Base-by-base conservation (phyloP, 139 green algal species). In the Volvox africanus region DNA sequence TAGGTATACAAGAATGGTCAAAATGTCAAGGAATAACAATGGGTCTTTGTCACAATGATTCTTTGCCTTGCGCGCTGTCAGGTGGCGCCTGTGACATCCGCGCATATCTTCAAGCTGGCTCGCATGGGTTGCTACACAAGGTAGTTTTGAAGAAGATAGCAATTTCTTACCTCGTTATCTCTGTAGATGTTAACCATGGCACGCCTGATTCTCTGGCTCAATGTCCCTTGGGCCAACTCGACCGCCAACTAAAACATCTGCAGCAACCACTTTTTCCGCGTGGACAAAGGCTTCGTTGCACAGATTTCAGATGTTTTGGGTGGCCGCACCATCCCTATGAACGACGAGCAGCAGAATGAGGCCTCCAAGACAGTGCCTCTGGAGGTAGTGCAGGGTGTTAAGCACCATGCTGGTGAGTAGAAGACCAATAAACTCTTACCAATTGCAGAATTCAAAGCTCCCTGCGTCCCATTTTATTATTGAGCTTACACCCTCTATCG, bases 281-380 rank as follows among this genome's bases (percentile, higher is more conserved):
- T 94, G 22, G 97, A 99, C 92, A 97, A 97, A 61, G 97, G 97
- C 5, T 99, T 99, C 92, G 98, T 99, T 18, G 98, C 98, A 2
- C 98, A 99, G 87, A 92, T 95, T 0, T 68, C 87, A 28, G 96
- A 97, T 44, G 93, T 98, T 0, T 20, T 93, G 14, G 86, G 93
- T 33, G 97, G 96, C 20, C 88, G 97, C 33, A 82, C 75, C 0
- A 65, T 94, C 0, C 77, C 88, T 0, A 79, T 99, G 86, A 94
- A 96, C 73, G 82, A 22, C 0, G 67, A 92, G 71, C 97, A 98
- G 80, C 61, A 90, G 93, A 86, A 82, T 16, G 90, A 97, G 73
- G 97, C 93, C 14, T 28, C 76, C 1, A 95, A 97, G 80, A 96
- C 61, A 21, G 96, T 99, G 24, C 97, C 96, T 0, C 85, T 98